These are phyloP conservation scores for Sarocladium oryzae DNA, from an alignment of 2,329 filamentous ascomycete species.

Conservation along the genomic window DNA sequence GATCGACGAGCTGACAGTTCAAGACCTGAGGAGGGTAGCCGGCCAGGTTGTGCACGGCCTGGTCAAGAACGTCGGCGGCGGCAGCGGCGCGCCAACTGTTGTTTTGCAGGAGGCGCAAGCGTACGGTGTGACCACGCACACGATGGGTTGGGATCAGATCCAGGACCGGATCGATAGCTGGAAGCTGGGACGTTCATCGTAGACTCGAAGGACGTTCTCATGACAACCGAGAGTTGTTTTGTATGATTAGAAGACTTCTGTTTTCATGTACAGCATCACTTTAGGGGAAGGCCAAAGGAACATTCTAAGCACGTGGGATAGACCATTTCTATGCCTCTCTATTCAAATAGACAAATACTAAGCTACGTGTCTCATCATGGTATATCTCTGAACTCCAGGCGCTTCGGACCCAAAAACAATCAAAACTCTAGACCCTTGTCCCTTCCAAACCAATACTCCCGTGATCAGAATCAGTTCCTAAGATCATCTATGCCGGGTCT, in stretches of 20 bases:
- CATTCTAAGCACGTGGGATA: neutral
- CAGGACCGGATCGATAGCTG: constrained; percentile 79
- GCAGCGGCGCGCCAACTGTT: constrained; percentile 86
- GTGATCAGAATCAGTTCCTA: too few species aligned
- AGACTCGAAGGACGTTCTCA: neutral
- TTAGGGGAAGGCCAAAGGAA: neutral
- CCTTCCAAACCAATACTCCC: too few species aligned
- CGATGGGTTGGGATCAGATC: constrained; percentile 80
- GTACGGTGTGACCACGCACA: constrained; percentile 58
- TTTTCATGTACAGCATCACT: neutral
- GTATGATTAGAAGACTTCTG: constrained; percentile 2
- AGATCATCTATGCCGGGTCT: too few species aligned
- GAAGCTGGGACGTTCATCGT: constrained; percentile 54
- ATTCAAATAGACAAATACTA: constrained; percentile 2
- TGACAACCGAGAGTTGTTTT: neutral
- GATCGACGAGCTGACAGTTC: constrained; percentile 75
- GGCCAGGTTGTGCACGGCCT: constrained; percentile 68
- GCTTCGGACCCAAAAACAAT: neutral
- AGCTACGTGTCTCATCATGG: neutral
- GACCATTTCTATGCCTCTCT: neutral
- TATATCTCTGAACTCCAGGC: neutral
- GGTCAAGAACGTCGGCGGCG: constrained; percentile 66
- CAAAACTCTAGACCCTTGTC: neutral
- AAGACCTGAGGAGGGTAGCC: constrained; percentile 78
- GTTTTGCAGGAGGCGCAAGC: constrained; percentile 87